phyloP scores from a whole-genome alignment of 2,329 filamentous ascomycete species.

The Annulohypoxylon truncatum region DNA sequence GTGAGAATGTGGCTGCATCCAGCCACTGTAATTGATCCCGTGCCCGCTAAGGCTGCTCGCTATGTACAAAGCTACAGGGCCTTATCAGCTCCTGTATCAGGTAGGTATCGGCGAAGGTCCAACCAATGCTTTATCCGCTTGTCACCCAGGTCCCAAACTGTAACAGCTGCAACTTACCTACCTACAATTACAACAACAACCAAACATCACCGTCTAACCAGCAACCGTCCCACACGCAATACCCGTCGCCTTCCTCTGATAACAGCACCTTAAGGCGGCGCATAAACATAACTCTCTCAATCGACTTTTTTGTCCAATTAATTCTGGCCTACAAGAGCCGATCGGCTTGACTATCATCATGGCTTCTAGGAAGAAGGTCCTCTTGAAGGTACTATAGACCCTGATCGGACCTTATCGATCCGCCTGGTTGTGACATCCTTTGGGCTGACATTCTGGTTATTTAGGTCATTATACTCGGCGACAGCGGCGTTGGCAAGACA shows the following conservation, averaged over 20 bases:
- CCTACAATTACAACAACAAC: slow-evolving; percentile 16
- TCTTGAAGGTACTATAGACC: slow-evolving; percentile 76
- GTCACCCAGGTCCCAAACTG: slow-evolving; percentile 19
- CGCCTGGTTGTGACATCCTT: background rate
- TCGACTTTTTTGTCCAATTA: slow-evolving; percentile 3
- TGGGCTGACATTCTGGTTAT: slow-evolving; percentile 22
- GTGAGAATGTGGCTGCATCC: slow-evolving; percentile 20
- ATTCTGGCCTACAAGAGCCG: slow-evolving; percentile 16
- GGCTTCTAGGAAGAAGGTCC: slow-evolving; percentile 89
- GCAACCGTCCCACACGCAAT: slow-evolving; percentile 9
- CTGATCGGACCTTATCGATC: slow-evolving; percentile 11
- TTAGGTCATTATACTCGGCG: slow-evolving; percentile 97
- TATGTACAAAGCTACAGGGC: slow-evolving; percentile 21
- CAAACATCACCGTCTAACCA: slow-evolving; percentile 9
- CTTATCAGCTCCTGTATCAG: slow-evolving; percentile 37
- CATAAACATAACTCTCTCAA: slow-evolving; percentile 5
- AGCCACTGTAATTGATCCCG: slow-evolving; percentile 34
- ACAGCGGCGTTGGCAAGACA: slow-evolving; percentile 99
- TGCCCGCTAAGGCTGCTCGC: slow-evolving; percentile 26
- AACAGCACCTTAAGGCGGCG: background rate
- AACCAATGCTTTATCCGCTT: slow-evolving; percentile 17
- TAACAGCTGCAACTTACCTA: slow-evolving; percentile 12
- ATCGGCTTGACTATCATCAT: slow-evolving; percentile 59
- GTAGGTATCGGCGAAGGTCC: slow-evolving; percentile 32
- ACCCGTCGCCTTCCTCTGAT: slow-evolving; percentile 1